phyloP scores from a whole-genome alignment of 805 yeast species.

The Zygoascus flipseniorum region DNA sequence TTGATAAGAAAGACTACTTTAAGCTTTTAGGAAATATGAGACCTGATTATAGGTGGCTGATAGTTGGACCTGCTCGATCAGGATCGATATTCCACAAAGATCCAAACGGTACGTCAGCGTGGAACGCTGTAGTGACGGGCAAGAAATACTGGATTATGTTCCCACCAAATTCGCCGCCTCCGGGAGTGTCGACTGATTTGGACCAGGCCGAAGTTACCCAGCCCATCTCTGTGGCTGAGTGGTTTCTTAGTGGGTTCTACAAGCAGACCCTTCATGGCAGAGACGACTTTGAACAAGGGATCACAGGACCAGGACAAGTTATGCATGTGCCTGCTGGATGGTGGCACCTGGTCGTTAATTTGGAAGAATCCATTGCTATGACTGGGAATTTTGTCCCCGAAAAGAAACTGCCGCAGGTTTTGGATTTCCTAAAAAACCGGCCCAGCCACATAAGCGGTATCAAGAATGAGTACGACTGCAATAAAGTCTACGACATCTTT shows the following conservation, averaged over 20 bases:
- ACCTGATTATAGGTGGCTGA: conserved; percentile 91
- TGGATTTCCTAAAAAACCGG: conserved; percentile 59
- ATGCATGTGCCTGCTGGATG: conserved; percentile 91
- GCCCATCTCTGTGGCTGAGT: conserved; percentile 88
- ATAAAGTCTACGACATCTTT: conserved; percentile 57
- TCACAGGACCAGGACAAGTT: conserved; percentile 76
- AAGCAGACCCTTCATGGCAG: conserved; percentile 33
- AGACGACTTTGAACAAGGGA: conserved; percentile 50
- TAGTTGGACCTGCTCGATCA: conserved; percentile 70
- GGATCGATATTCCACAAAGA: conserved; percentile 93
- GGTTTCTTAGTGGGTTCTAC: conserved; percentile 78
- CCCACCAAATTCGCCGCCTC: conserved; percentile 77
- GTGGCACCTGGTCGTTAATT: conserved; percentile 94
- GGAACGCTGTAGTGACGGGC: conserved; percentile 77
- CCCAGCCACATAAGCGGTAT: conserved; percentile 75
- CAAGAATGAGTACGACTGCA: conserved; percentile 15
- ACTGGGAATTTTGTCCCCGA: conserved; percentile 84
- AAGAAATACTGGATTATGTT: conserved; percentile 82
- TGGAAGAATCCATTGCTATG: conserved; percentile 59
- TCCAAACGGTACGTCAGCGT: conserved; percentile 83
- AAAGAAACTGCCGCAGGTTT: conserved; percentile 49
- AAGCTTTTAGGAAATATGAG: conserved; percentile 43
- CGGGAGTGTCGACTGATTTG: conserved; percentile 69
- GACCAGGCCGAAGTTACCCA: conserved; percentile 84
- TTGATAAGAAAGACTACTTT: conserved; percentile 52